Base-by-base conservation (phyloP, 352 stramenopile genomes). In the Thraustochytrium striatum region DNA sequence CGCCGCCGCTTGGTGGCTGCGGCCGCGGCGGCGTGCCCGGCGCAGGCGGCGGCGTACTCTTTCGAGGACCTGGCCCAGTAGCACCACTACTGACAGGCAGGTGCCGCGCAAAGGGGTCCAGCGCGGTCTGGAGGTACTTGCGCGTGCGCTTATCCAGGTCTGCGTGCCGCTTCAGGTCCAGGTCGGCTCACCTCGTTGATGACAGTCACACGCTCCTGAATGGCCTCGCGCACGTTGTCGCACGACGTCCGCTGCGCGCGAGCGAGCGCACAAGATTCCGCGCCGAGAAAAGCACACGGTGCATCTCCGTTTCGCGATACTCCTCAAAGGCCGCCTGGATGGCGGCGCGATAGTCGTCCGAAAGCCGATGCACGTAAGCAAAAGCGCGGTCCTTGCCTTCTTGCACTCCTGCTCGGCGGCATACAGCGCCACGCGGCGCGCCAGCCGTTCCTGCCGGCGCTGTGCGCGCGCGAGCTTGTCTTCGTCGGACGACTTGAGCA, bases 81-180 rank as follows among this genome's bases (percentile, higher is more conserved):
- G n/a, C n/a, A n/a, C n/a, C n/a, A n/a, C n/a, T n/a, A n/a, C n/a
- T n/a, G n/a, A n/a, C n/a, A n/a, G n/a, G n/a, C n/a, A n/a, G 52
- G 39, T 75, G 44, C 5, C 65, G 65, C 35, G 65, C 43, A 32
- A 75, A 70, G 32, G 43, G 65, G 41, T 75, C 65, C 11, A 75
- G 47, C 36, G 65, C 65, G 52, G 41, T 38, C 11, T 75, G 32
- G 0, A 75, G 52, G 39, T 75, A 75, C 9, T 38, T 30, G n/a
- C 50, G 43, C 7, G 65, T 75, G 28, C 65, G 65, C 36, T 75
- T 38, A 32, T 75, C 65, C 7, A 75, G 50, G 19, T 75, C 65
- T 30, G 58, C 50, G 65, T 75, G 65, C 47, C 36, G 19, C 8
- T 43, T 39, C 47, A 75, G 25, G 32, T 75, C 65, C 30, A 28